These are phyloP conservation scores for Rhodofomes roseus DNA, from an alignment of 1,284 basidiomycete genomes.

Conservation along the genomic window DNA sequence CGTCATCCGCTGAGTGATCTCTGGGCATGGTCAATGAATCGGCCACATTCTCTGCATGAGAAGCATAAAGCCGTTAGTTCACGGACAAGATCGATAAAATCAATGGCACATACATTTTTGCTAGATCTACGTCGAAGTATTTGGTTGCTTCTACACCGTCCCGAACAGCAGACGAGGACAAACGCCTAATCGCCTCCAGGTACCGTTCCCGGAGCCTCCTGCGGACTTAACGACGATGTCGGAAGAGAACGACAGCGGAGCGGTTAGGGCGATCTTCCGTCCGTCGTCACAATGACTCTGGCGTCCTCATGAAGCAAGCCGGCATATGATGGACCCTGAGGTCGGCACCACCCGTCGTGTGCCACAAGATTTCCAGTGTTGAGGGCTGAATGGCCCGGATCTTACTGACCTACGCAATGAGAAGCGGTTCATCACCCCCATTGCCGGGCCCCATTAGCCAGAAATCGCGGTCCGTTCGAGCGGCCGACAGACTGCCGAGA, in stretches of 20 bases:
- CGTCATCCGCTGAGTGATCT: neutral
- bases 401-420: neutral
- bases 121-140: neutral
- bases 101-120: neutral
- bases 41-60: neutral
- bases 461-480: neutral
- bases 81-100: neutral
- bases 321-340: neutral
- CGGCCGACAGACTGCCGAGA: neutral
- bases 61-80: neutral
- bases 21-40: neutral
- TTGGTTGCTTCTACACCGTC: neutral
- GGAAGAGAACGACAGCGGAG: neutral
- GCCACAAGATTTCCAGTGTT: neutral
- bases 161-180: neutral
- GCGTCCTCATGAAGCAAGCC: neutral
- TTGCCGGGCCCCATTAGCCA: neutral
- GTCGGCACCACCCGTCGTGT: neutral
- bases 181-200: neutral
- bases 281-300: neutral
- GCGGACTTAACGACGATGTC: neutral
- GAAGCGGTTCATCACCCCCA: neutral
- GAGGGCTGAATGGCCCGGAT: neutral
- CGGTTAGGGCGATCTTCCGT: neutral
- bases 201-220: neutral